Evolutionary conservation across 257 asterid genomes (phyloP).

Genomic region (Nicotiana tomentosiformis): DNA sequence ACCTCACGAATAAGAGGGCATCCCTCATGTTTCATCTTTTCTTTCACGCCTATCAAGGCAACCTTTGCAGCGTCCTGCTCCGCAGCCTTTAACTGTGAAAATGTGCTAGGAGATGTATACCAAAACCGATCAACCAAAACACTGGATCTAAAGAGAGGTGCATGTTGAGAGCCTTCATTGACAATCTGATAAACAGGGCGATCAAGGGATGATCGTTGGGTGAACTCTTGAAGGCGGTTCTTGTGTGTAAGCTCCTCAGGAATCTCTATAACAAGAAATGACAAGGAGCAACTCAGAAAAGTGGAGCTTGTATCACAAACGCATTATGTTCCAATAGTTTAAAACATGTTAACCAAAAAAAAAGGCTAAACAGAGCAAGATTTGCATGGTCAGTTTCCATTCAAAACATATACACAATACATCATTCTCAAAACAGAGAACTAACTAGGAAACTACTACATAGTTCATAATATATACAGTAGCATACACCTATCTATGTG

Average conservation of each 20-base stretch:
- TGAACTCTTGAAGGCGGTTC: conserved; percentile 24
- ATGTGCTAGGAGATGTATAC: conserved; percentile 26
- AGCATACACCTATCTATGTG: not conserved
- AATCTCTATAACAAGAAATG: not conserved
- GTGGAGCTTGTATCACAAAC: not conserved
- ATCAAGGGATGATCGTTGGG: conserved; percentile 6
- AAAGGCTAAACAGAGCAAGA: not conserved
- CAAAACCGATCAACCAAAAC: conserved; percentile 40
- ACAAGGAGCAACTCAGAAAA: not conserved
- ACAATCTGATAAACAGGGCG: conserved; percentile 19
- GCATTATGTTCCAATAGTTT: not conserved
- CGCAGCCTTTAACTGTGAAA: conserved; percentile 30
- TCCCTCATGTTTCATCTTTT: conserved; percentile 35
- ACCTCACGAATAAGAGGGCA: conserved; percentile 35
- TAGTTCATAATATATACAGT: not conserved
- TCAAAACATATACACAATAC: not conserved
- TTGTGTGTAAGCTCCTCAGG: conserved; percentile 8
- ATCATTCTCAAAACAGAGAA: not conserved
- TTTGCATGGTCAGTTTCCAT: not conserved
- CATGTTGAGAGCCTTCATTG: conserved; percentile 24
- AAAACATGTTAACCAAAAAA: not conserved
- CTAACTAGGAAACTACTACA: not conserved
- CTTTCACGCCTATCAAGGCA: conserved; percentile 29
- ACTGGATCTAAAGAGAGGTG: conserved; percentile 26
- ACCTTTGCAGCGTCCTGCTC: conserved; percentile 52